Percentiles rank a stretch among this genome's conserved stretches.
phyloP scores from a whole-genome alignment of 1,284 basidiomycete genomes.

The Gomphus bonarii region DNA sequence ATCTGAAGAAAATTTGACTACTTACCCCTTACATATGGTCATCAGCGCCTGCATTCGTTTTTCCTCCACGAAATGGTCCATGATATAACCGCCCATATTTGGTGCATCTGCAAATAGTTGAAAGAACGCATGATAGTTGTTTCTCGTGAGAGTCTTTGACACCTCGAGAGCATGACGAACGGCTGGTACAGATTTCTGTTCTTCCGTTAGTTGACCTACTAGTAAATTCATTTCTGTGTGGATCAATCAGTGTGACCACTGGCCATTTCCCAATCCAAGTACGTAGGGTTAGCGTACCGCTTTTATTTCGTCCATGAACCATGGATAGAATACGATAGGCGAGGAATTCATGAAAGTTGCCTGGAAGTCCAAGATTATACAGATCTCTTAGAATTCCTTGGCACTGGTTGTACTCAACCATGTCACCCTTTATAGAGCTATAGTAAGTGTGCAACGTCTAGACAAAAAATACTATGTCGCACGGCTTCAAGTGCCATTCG shows the following conservation, averaged over 20 bases:
- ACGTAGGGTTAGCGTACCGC: slow-evolving; percentile 43
- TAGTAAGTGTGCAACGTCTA: slow-evolving; percentile 13
- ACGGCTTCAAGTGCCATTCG: slow-evolving; percentile 93
- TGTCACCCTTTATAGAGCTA: slow-evolving; percentile 59
- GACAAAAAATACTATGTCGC: slow-evolving; percentile 22
- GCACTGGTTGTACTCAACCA: slow-evolving; percentile 99
- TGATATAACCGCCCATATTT: slow-evolving; percentile 98
- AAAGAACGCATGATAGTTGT: slow-evolving; percentile 93
- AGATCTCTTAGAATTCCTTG: slow-evolving; percentile 85
- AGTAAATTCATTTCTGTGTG: slow-evolving; percentile 83
- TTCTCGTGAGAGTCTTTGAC: slow-evolving; percentile 80
- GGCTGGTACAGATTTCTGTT: slow-evolving; percentile 72
- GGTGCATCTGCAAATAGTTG: slow-evolving; percentile 77
- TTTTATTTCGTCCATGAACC: slow-evolving; percentile 86
- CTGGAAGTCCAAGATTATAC: slow-evolving; percentile 87
- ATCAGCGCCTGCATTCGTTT: slow-evolving; percentile 84
- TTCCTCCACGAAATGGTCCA: slow-evolving; percentile 96
- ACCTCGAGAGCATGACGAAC: slow-evolving; percentile 88
- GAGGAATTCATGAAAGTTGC: slow-evolving; percentile 90
- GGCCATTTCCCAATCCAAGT: slow-evolving; percentile 6
- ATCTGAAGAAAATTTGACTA: slow-evolving; percentile 13
- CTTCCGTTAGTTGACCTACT: slow-evolving; percentile 89
- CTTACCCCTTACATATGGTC: slow-evolving; percentile 88
- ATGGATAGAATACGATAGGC: slow-evolving; percentile 97
- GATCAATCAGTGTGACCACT: slow-evolving; percentile 13